Percentiles rank a stretch among this genome's conserved stretches.
Evolutionary conservation across 2,329 filamentous ascomycete genomes (phyloP).

Genomic region (Penicillium sp.): DNA sequence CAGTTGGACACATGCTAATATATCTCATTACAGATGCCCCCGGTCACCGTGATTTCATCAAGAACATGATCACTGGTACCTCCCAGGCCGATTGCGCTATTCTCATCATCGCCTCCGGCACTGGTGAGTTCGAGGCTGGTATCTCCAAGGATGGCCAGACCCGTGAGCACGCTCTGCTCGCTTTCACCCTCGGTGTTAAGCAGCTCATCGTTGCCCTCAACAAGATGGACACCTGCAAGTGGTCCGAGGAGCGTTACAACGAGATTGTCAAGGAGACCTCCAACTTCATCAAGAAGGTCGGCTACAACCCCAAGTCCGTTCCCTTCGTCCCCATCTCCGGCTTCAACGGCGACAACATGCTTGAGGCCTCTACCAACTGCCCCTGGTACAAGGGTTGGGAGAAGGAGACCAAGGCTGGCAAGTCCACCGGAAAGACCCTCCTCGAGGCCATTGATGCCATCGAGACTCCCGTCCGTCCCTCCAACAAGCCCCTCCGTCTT

Average conservation of each 20-base stretch:
- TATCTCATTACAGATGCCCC: conserved; percentile 68
- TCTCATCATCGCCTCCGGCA: conserved; percentile 99
- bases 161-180: conserved; percentile 99
- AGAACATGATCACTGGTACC: conserved; percentile 99
- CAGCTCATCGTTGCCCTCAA: conserved; percentile 99
- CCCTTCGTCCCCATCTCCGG: conserved; percentile 99
- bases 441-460: conserved; percentile 98
- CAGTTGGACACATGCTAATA: conserved; percentile 5
- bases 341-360: conserved; percentile 99
- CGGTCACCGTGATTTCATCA: conserved; percentile 99
- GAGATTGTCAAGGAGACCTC: conserved; percentile 99
- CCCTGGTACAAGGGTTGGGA: conserved; percentile 99
- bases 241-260: conserved; percentile 92
- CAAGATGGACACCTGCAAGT: conserved; percentile 99
- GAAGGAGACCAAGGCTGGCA: conserved; percentile 91
- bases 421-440: conserved; percentile 92
- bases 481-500: conserved; percentile 99
- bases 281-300: conserved; percentile 99
- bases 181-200: conserved; percentile 99
- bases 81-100: conserved; percentile 99
- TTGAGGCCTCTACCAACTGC: conserved; percentile 83
- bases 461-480: conserved; percentile 86
- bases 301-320: conserved; percentile 99
- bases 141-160: conserved; percentile 99
- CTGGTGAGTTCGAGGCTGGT: conserved; percentile 99